phyloP scores from a whole-genome alignment of 2,329 filamentous ascomycete species.

The Trichophyton benhamiae region DNA sequence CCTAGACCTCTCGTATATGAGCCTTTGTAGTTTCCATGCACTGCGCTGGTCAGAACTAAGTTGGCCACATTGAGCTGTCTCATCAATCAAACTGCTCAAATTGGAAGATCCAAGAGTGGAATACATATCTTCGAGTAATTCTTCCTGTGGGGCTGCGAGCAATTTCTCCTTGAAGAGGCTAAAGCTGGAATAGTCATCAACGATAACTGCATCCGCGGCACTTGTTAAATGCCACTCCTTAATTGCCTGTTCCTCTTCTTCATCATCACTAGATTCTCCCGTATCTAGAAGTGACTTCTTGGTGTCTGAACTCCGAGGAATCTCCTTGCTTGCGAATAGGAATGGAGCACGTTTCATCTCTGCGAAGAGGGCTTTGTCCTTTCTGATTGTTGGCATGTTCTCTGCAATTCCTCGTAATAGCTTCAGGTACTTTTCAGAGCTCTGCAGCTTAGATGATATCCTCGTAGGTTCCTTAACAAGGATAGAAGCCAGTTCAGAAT shows the following conservation, averaged over 20 bases:
- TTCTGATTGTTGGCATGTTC: conserved; percentile 55
- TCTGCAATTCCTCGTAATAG: conserved; percentile 72
- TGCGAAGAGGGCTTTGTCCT: conserved; percentile 64
- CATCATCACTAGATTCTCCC: conserved; percentile 30
- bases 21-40: conserved; percentile 60
- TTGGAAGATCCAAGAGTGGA: conserved; percentile 62
- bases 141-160: conserved; percentile 81
- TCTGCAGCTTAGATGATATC: conserved; percentile 67
- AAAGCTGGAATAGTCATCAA: conserved; percentile 83
- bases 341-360: conserved; percentile 65
- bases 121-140: conserved; percentile 75
- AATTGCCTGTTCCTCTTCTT: conserved; percentile 52
- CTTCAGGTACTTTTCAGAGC: conserved; percentile 72
- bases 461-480: conserved; percentile 74
- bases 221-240: conserved; percentile 67
- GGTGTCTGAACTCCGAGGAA: conserved; percentile 30
- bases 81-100: conserved; percentile 65
- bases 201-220: conserved; percentile 60
- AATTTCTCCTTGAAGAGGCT: conserved; percentile 75
- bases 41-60: conserved; percentile 53
- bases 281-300: conserved; percentile 13
- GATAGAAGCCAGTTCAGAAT: conserved; percentile 68
- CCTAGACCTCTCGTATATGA: conserved; percentile 76
- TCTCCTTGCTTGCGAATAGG: conserved; percentile 71
- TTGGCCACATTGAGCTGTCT: conserved; percentile 60